These are phyloP conservation scores for Phialemoniopsis sp. DNA, from an alignment of 2,329 filamentous ascomycete species.

Conservation along the genomic window DNA sequence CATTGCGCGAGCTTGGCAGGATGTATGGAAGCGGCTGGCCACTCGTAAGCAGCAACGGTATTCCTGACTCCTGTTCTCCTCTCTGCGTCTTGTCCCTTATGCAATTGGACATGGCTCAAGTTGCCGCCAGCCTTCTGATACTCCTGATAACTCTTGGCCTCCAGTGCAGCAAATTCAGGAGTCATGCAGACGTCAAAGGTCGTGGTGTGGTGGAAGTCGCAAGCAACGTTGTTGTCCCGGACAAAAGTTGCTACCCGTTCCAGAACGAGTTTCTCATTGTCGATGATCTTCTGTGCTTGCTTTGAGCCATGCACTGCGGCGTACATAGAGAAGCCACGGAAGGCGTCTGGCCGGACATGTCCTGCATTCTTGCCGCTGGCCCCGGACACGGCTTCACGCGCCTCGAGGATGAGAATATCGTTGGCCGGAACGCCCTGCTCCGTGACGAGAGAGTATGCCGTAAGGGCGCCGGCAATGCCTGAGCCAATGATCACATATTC, in stretches of 20 bases:
- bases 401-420: constrained; percentile 35
- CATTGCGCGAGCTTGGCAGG: constrained; percentile 46
- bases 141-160: constrained; percentile 29
- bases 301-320: constrained; percentile 31
- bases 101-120: constrained; percentile 32
- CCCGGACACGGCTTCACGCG: constrained; percentile 36
- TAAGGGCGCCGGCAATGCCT: constrained; percentile 33
- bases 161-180: constrained; percentile 37
- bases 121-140: constrained; percentile 37
- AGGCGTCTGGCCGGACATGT: constrained; percentile 37
- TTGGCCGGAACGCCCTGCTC: constrained; percentile 22
- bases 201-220: constrained; percentile 39
- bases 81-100: constrained; percentile 31
- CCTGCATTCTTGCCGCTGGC: constrained; percentile 39
- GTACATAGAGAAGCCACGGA: constrained; percentile 41
- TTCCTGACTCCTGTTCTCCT: constrained; percentile 27
- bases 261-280: constrained; percentile 33
- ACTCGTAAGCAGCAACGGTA: constrained; percentile 42
- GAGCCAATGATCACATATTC: constrained; percentile 36
- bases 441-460: constrained; percentile 30
- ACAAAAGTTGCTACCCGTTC: constrained; percentile 35
- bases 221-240: constrained; percentile 30
- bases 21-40: constrained; percentile 43
- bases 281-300: constrained; percentile 40
- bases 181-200: constrained; percentile 46